phyloP scores from a whole-genome alignment of 2,329 filamentous ascomycete genomes.

The Dothideomycetes sp. region DNA sequence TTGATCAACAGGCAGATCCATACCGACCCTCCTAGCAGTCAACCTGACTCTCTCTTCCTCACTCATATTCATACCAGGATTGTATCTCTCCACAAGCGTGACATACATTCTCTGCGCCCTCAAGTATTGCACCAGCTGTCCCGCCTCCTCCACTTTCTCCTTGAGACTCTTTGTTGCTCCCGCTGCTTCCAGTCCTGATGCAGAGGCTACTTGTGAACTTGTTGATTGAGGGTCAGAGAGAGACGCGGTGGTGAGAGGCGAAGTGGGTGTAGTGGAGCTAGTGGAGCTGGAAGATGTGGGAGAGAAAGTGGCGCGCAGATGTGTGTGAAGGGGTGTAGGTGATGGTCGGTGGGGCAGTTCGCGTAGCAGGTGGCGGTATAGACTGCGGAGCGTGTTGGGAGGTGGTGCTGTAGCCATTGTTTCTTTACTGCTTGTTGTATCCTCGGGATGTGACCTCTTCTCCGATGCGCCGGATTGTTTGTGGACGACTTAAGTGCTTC shows the following conservation, averaged over 20 bases:
- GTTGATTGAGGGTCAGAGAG: not conserved
- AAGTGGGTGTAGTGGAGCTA: not conserved
- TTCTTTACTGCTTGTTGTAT: too few relatives aligned
- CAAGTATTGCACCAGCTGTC: conserved; percentile 72
- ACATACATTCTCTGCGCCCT: conserved; percentile 78
- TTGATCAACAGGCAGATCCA: conserved; percentile 61
- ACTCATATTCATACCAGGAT: conserved; percentile 82
- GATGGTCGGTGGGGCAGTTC: conserved; percentile 68
- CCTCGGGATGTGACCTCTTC: too few relatives aligned
- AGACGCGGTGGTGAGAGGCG: conserved; percentile 1
- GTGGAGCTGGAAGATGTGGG: conserved; percentile 26
- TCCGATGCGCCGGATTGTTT: too few relatives aligned
- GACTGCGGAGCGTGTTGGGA: conserved; percentile 50
- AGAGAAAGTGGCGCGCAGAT: conserved; percentile 57
- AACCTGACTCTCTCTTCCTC: conserved; percentile 74
- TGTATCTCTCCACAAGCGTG: conserved; percentile 79
- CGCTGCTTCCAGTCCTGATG: not conserved
- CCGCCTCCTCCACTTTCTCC: conserved; percentile 44
- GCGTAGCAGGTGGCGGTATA: conserved; percentile 83
- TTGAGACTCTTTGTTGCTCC: conserved; percentile 20
- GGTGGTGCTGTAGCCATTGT: conserved; percentile 31
- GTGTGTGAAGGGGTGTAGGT: conserved; percentile 51
- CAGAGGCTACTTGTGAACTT: not conserved
- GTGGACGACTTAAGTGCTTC: too few relatives aligned
- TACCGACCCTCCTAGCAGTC: conserved; percentile 78